Conservation (phyloP, 352 stramenopile genomes). For the Phytophthora pluvialis region DNA sequence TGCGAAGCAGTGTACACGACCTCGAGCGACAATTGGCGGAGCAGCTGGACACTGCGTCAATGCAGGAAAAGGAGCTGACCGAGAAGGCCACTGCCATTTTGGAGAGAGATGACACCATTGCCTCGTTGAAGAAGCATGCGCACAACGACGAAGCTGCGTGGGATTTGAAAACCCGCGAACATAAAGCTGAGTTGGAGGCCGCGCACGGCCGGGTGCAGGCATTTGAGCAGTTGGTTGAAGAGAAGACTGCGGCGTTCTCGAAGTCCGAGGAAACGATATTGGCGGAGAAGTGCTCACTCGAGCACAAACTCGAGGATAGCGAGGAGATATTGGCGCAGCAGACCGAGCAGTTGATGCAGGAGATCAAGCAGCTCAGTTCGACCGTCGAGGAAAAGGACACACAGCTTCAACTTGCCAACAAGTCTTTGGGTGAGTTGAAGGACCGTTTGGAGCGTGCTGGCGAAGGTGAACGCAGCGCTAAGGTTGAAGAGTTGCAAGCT, state of each 20-base stretch:
- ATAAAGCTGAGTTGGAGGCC: slow-evolving; percentile 41
- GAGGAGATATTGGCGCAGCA: slow-evolving; percentile 39
- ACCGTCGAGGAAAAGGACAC: slow-evolving; percentile 33
- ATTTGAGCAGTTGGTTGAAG: slow-evolving; percentile 41
- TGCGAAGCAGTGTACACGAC: slow-evolving; percentile 18
- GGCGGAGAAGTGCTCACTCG: slow-evolving; percentile 30
- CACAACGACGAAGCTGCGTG: slow-evolving; percentile 25
- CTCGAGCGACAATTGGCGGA: slow-evolving; percentile 28
- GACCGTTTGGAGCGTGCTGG: slow-evolving; percentile 12
- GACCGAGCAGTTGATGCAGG: slow-evolving; percentile 36
- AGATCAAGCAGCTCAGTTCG: slow-evolving; percentile 36
- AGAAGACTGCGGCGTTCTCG: slow-evolving; percentile 36
- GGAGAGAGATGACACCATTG: slow-evolving; percentile 30
- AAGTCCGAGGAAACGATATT: slow-evolving; percentile 29
- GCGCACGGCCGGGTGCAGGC: slow-evolving; percentile 34
- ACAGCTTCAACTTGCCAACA: slow-evolving; percentile 25
- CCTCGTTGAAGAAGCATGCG: slow-evolving; percentile 25
- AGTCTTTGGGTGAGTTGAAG: slow-evolving; percentile 25
- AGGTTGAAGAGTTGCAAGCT: slow-evolving; percentile 34
- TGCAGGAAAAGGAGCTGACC: slow-evolving; percentile 25
- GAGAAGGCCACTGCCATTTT: slow-evolving; percentile 19
- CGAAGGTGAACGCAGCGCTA: slow-evolving; percentile 18
- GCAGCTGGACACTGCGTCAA: slow-evolving; percentile 16
- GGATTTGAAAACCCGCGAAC: slow-evolving; percentile 26
- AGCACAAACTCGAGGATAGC: slow-evolving; percentile 34